Evolutionary conservation across 1,284 basidiomycete genomes (phyloP).

Genomic region (Puccinia horiana): DNA sequence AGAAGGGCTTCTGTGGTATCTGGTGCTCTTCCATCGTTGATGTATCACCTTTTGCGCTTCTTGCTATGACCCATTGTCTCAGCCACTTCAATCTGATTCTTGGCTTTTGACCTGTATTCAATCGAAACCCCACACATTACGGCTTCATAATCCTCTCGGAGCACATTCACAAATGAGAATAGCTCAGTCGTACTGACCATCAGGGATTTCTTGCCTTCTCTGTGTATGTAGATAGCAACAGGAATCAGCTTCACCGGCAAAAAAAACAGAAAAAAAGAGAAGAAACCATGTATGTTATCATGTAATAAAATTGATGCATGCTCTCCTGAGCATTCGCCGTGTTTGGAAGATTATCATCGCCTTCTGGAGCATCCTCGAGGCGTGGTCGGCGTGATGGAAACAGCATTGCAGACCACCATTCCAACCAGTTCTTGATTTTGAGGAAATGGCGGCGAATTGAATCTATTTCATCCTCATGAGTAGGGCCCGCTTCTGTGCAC

Average conservation of each 20-base stretch:
- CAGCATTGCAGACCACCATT: constrained; percentile 11
- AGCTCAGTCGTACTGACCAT: not conserved
- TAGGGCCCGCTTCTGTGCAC: not conserved
- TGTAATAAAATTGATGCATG: constrained; percentile 6
- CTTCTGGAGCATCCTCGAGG: not conserved
- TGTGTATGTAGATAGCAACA: no score
- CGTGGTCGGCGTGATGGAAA: constrained; percentile 22
- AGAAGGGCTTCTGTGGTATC: no score
- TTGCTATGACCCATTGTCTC: no score
- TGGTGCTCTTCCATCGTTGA: no score
- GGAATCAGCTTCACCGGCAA: no score
- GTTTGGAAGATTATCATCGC: constrained; percentile 2
- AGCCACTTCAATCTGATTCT: no score
- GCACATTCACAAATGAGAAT: no score
- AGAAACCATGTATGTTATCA: constrained; percentile 1
- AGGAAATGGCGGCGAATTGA: not conserved
- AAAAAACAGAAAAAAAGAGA: not conserved
- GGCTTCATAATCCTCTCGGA: not conserved
- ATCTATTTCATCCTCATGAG: constrained; percentile 18
- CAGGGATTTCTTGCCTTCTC: not conserved
- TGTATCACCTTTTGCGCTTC: no score
- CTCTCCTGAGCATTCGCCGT: constrained; percentile 16
- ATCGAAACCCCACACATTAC: not conserved
- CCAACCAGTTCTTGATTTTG: not conserved
- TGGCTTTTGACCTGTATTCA: no score